Conservation (phyloP, 345 rosid genomes). For the Heritiera littoralis region DNA sequence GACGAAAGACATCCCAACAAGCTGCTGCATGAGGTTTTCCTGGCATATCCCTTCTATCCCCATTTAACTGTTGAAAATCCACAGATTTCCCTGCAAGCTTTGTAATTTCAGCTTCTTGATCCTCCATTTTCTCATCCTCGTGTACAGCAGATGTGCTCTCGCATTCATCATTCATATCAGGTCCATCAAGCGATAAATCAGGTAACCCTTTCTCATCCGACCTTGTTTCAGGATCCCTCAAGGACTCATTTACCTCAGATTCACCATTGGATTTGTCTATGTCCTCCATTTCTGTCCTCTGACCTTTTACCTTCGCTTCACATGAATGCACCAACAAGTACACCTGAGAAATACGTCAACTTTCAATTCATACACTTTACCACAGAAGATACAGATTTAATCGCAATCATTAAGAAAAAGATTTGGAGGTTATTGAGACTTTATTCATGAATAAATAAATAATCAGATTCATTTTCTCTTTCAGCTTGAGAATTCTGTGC, state of each 20-base stretch:
- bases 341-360: slow-evolving; percentile 41
- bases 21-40: slow-evolving; percentile 48
- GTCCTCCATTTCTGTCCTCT: slow-evolving; percentile 27
- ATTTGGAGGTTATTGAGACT: background rate
- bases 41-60: slow-evolving; percentile 21
- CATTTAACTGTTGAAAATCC: slow-evolving; percentile 24
- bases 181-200: slow-evolving; percentile 35
- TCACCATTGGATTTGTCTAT: slow-evolving; percentile 26
- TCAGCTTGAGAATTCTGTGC: background rate
- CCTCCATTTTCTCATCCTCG: slow-evolving; percentile 37
- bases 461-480: background rate
- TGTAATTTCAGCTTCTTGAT: slow-evolving; percentile 33
- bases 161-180: slow-evolving; percentile 30
- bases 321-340: slow-evolving; percentile 61
- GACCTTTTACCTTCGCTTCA: slow-evolving; percentile 43
- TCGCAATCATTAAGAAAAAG: slow-evolving; percentile 3
- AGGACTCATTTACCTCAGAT: slow-evolving; percentile 29
- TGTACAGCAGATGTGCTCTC: slow-evolving; percentile 28
- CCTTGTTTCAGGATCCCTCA: slow-evolving; percentile 28
- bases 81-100: slow-evolving; percentile 21
- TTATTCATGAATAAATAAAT: background rate
- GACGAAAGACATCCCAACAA: slow-evolving; percentile 81
- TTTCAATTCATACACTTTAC: background rate
- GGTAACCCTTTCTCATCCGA: slow-evolving; percentile 35
- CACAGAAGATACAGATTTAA: slow-evolving; percentile 2